Conservation (phyloP, 805 yeast species). For the Yarrowia divulgata region DNA sequence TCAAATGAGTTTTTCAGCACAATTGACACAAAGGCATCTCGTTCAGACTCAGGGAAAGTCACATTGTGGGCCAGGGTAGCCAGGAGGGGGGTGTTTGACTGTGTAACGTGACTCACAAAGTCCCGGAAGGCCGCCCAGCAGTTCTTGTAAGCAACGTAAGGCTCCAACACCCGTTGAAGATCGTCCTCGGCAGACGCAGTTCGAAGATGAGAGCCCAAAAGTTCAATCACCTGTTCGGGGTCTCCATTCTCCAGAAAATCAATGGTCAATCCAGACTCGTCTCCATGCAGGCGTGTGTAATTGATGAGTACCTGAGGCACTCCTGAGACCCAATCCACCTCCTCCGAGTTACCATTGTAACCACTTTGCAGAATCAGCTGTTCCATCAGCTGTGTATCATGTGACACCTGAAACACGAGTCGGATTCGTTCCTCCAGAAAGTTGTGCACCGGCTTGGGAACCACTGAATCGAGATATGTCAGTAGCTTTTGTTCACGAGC, state of each 20-base stretch:
- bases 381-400: slow-evolving; percentile 9
- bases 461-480: slow-evolving; percentile 9
- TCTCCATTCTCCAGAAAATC: slow-evolving; percentile 10
- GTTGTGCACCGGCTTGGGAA: slow-evolving; percentile 8
- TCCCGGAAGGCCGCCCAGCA: slow-evolving; percentile 6
- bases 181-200: background rate
- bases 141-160: slow-evolving; percentile 12
- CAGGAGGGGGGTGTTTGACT: slow-evolving; percentile 7
- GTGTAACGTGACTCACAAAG: slow-evolving; percentile 13
- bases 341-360: background rate
- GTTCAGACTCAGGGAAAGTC: slow-evolving; percentile 11
- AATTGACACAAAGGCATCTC: background rate
- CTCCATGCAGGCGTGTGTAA: slow-evolving; percentile 4
- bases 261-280: background rate
- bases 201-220: background rate
- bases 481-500: slow-evolving; percentile 15
- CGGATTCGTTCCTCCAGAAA: slow-evolving; percentile 31
- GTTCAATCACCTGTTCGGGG: background rate
- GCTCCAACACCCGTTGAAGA: background rate
- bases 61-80: background rate
- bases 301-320: slow-evolving; percentile 23
- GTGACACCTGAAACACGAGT: slow-evolving; percentile 15
- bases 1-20: slow-evolving; percentile 25
- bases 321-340: slow-evolving; percentile 15
- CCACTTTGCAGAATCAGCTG: slow-evolving; percentile 12